Conservation (phyloP, 2,329 filamentous ascomycete species). For the Aspergillus texensis region DNA sequence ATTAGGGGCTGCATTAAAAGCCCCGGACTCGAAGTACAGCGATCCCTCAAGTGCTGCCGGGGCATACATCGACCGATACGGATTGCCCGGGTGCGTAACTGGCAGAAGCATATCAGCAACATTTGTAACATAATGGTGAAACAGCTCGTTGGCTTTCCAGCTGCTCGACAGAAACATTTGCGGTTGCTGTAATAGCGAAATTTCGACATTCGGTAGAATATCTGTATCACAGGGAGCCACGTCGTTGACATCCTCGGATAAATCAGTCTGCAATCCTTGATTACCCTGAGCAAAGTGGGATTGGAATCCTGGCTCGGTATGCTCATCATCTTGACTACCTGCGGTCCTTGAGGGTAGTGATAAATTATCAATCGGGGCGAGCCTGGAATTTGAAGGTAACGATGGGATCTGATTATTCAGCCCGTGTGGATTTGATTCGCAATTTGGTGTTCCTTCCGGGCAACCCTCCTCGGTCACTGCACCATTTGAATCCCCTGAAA, state of each 20-base stretch:
- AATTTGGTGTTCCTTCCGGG: neutral
- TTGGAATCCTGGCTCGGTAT: neutral
- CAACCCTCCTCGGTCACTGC: neutral
- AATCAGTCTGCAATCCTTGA: neutral
- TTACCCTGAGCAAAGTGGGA: neutral
- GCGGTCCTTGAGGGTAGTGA: neutral
- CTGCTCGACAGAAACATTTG: neutral
- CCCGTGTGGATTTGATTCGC: neutral
- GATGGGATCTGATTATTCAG: neutral
- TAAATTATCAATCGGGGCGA: neutral
- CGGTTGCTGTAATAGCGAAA: neutral
- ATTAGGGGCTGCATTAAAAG: neutral
- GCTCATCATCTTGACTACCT: neutral
- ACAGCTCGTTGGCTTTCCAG: neutral
- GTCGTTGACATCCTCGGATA: neutral
- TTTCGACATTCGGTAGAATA: neutral
- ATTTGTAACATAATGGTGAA: neutral
- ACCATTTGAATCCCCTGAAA: neutral
- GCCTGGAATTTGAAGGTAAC: neutral
- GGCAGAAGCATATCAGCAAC: neutral
- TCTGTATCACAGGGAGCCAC: neutral
- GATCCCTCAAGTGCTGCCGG: neutral
- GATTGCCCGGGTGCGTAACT: neutral
- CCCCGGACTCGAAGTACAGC: neutral
- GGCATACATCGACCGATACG: neutral